These are phyloP conservation scores for Jatropha curcas DNA, from an alignment of 345 rosid species.

Conservation along the genomic window DNA sequence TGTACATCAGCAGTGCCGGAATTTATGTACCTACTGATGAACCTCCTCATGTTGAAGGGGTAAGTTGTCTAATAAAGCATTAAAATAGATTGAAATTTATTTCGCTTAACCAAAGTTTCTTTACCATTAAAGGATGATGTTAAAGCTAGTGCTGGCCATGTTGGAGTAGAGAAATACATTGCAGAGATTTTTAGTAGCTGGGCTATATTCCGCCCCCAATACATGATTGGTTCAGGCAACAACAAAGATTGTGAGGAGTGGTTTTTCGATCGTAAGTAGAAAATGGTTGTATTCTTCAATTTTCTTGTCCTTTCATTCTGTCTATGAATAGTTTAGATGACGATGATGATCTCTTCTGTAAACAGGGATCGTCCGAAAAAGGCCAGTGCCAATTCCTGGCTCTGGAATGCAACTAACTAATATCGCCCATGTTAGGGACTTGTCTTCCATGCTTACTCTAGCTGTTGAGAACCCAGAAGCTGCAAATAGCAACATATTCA, in stretches of 20 bases:
- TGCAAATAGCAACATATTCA: slow-evolving; percentile 69
- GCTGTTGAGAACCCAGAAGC: slow-evolving; percentile 77
- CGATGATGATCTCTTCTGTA: neutral
- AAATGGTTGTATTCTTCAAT: neutral
- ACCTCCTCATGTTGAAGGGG: slow-evolving; percentile 98
- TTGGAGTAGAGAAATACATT: slow-evolving; percentile 81
- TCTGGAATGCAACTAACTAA: slow-evolving; percentile 92
- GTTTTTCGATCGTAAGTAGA: slow-evolving; percentile 86
- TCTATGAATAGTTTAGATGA: neutral
- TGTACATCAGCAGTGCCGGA: slow-evolving; percentile 93
- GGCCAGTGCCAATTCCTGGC: slow-evolving; percentile 91
- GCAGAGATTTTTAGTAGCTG: slow-evolving; percentile 62
- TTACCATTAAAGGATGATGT: slow-evolving; percentile 60
- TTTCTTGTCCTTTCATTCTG: neutral
- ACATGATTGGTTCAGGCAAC: slow-evolving; percentile 97
- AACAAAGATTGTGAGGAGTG: slow-evolving; percentile 99
- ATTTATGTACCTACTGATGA: slow-evolving; percentile 84
- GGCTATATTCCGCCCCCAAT: slow-evolving; percentile 84
- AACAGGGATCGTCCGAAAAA: slow-evolving; percentile 79
- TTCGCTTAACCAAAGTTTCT: slow-evolving; percentile 9
- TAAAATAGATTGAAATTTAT: neutral
- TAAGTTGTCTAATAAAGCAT: slow-evolving; percentile 15
- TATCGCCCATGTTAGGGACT: slow-evolving; percentile 77
- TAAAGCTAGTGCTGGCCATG: slow-evolving; percentile 84
- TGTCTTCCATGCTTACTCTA: slow-evolving; percentile 79